Conservation (phyloP, 2,329 filamentous ascomycete genomes). For the Madurella mycetomatis region DNA sequence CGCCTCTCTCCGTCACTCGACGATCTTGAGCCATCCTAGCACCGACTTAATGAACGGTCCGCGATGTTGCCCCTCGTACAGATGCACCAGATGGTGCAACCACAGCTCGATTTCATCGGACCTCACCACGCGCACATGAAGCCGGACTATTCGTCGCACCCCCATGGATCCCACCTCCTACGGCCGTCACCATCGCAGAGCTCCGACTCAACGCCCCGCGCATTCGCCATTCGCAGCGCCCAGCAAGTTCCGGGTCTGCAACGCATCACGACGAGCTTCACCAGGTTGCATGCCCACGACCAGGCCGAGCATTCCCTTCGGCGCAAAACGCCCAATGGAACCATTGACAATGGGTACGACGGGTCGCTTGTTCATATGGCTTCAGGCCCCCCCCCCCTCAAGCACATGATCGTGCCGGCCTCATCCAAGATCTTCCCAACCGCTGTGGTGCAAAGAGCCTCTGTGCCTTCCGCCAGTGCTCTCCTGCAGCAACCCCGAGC, state of each 20-base stretch:
- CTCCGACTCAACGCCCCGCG: constrained; percentile 27
- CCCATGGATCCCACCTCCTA: constrained; percentile 20
- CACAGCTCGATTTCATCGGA: constrained; percentile 37
- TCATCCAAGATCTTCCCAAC: constrained; percentile 35
- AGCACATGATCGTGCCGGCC: constrained; percentile 74
- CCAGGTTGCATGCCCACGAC: constrained; percentile 27
- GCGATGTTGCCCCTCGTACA: constrained; percentile 50
- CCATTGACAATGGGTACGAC: constrained; percentile 86
- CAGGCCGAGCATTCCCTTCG: constrained; percentile 70
- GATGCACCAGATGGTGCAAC: constrained; percentile 48
- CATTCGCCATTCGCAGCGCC: constrained; percentile 36
- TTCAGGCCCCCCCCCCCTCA: constrained; percentile 69
- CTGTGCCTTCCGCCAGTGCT: constrained; percentile 10
- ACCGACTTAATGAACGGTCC: constrained; percentile 14
- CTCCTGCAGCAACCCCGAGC: constrained; percentile 15
- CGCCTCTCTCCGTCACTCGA: constrained; percentile 1
- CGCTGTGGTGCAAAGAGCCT: constrained; percentile 24
- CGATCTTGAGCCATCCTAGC: background rate
- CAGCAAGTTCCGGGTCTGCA: constrained; percentile 31
- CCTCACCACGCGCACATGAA: constrained; percentile 30
- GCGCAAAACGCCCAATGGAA: constrained; percentile 92
- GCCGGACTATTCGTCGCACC: constrained; percentile 27
- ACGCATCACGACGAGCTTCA: constrained; percentile 29
- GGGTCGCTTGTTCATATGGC: constrained; percentile 70
- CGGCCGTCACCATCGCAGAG: constrained; percentile 14